These are phyloP conservation scores for Lactarius psammicola DNA, from an alignment of 768 basidiomycete genomes.

Conservation along the genomic window DNA sequence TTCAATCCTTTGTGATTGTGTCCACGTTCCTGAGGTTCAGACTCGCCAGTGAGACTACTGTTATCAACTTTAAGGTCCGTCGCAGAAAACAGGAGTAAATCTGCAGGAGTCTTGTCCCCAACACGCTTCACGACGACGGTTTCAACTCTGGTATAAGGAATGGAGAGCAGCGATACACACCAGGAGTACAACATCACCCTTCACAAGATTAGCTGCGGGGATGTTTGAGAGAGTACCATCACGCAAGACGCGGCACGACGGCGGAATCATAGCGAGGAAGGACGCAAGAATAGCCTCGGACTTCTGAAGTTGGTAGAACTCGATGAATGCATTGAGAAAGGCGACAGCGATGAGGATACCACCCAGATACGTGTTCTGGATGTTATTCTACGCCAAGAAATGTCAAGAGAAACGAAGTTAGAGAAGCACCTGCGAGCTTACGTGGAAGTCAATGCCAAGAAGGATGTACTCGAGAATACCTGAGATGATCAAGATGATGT, in stretches of 20 bases:
- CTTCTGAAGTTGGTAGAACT: slow-evolving; percentile 70
- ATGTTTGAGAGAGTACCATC: slow-evolving; percentile 53
- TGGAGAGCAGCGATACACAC: slow-evolving; percentile 37
- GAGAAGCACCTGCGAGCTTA: slow-evolving; percentile 29
- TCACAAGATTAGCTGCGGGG: slow-evolving; percentile 61
- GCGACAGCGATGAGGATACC: slow-evolving; percentile 67
- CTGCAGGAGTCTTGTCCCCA: slow-evolving; percentile 72
- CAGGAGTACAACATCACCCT: slow-evolving; percentile 63
- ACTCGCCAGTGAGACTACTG: slow-evolving; percentile 68
- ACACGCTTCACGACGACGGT: slow-evolving; percentile 43
- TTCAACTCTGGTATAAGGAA: not conserved
- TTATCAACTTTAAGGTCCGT: slow-evolving; percentile 70
- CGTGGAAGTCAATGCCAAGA: slow-evolving; percentile 60
- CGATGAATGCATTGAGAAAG: slow-evolving; percentile 67
- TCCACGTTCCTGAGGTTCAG: slow-evolving; percentile 62
- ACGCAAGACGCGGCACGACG: slow-evolving; percentile 61
- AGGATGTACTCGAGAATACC: slow-evolving; percentile 66
- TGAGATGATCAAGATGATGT: slow-evolving; percentile 63
- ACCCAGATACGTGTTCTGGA: slow-evolving; percentile 66
- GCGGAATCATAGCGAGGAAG: slow-evolving; percentile 73
- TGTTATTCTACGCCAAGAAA: slow-evolving; percentile 45
- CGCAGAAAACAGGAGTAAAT: slow-evolving; percentile 56
- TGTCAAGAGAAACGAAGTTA: slow-evolving; percentile 19
- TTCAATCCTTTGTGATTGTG: slow-evolving; percentile 47
- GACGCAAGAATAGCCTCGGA: slow-evolving; percentile 71